These are phyloP conservation scores for Earliella scabrosa DNA, from an alignment of 1,284 basidiomycete genomes.

Conservation along the genomic window DNA sequence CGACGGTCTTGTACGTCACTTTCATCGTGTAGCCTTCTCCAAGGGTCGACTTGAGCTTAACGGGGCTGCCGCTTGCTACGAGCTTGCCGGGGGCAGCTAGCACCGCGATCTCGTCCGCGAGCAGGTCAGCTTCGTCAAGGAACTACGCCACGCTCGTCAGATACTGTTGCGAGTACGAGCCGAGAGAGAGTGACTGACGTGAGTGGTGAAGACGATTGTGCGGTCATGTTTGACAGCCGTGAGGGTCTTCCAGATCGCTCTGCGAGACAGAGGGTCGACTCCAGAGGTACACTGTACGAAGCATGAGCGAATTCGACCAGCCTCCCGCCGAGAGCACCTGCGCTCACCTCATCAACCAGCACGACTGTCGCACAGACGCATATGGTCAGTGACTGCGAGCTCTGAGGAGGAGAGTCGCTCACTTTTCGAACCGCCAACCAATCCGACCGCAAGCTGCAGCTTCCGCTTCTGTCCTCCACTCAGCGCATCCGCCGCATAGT, in stretches of 20 bases:
- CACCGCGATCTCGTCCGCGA: conserved; percentile 78
- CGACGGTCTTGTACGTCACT: conserved; percentile 45
- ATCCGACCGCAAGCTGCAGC: conserved; percentile 77
- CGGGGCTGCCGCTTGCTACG: conserved; percentile 74
- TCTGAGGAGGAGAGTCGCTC: conserved; percentile 6
- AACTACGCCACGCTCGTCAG: conserved; percentile 45
- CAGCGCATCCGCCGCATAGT: conserved; percentile 66
- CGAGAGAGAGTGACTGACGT: conserved; percentile 47
- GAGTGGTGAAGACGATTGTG: conserved; percentile 72
- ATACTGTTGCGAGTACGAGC: background rate
- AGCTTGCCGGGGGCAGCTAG: conserved; percentile 77
- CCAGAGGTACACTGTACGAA: conserved; percentile 71
- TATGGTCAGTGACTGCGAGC: no score
- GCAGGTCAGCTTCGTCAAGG: conserved; percentile 80
- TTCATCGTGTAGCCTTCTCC: conserved; percentile 75
- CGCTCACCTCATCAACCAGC: conserved; percentile 65
- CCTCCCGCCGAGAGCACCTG: no score
- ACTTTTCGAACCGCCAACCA: conserved; percentile 77
- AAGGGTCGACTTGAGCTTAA: conserved; percentile 68
- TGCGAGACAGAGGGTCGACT: conserved; percentile 78
- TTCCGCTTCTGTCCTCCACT: conserved; percentile 85
- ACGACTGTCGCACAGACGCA: conserved; percentile 58
- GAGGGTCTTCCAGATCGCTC: conserved; percentile 78
- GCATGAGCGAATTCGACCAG: background rate
- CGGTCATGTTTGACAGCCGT: conserved; percentile 65